A percentile compares a stretch with the other conserved stretches of the same genome.
phyloP scores from a whole-genome alignment of 2,329 filamentous ascomycete genomes.

The Alternaria alternata region DNA sequence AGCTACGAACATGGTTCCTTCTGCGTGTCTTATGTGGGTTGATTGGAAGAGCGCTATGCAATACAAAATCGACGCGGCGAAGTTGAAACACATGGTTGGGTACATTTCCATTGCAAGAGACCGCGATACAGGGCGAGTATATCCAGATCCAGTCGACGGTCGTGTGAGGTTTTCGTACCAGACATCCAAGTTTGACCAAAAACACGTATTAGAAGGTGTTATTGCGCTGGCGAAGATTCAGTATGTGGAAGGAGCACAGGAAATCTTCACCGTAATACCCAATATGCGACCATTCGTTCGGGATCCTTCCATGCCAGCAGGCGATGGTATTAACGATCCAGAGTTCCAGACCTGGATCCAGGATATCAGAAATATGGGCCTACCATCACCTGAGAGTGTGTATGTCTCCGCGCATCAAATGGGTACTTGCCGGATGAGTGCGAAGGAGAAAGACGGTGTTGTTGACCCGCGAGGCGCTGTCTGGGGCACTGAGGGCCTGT shows the following conservation, averaged over 20 bases:
- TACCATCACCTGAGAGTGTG: constrained; percentile 59
- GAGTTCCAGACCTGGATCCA: constrained; percentile 69
- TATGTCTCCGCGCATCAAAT: constrained; percentile 82
- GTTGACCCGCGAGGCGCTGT: constrained; percentile 58
- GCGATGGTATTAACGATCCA: constrained; percentile 63
- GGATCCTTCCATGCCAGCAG: constrained; percentile 21
- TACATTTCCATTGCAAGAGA: constrained; percentile 81
- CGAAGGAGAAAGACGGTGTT: constrained; percentile 52
- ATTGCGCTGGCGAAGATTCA: constrained; percentile 77
- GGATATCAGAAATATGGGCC: constrained; percentile 59
- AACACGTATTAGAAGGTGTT: constrained; percentile 74
- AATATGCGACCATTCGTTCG: constrained; percentile 71
- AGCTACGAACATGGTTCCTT: constrained; percentile 76
- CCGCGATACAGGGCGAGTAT: constrained; percentile 76
- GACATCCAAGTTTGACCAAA: constrained; percentile 74
- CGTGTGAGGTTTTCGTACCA: constrained; percentile 73
- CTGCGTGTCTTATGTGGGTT: constrained; percentile 67
- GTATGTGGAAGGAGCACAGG: constrained; percentile 79
- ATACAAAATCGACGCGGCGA: constrained; percentile 75
- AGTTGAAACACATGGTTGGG: constrained; percentile 72
- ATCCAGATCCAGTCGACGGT: constrained; percentile 73
- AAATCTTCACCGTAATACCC: constrained; percentile 74
- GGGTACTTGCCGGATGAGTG: constrained; percentile 78
- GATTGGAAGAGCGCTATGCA: constrained; percentile 74
- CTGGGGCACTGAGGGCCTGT: constrained; percentile 72